Evolutionary conservation across 2,329 filamentous ascomycete species (phyloP).

Genomic region (Hymenoscyphus salicellus): DNA sequence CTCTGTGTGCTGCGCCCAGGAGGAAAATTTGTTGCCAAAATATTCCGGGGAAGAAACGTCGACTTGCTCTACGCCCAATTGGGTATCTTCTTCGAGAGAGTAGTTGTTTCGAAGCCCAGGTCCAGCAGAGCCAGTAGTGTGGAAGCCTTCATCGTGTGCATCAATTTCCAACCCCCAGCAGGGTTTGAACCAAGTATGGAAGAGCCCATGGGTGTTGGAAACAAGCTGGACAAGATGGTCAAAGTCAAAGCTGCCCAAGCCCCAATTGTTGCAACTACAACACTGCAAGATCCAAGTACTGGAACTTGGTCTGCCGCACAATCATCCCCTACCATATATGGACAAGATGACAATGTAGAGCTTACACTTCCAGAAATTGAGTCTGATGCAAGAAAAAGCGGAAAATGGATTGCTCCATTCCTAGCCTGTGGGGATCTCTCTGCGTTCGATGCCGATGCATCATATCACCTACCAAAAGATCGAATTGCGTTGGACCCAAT

Average conservation of each 20-base stretch:
- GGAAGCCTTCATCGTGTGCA: slow-evolving; percentile 93
- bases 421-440: slow-evolving; percentile 96
- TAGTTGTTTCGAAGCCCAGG: slow-evolving; percentile 88
- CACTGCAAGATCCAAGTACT: slow-evolving; percentile 46
- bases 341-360: slow-evolving; percentile 29
- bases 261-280: slow-evolving; percentile 42
- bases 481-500: slow-evolving; percentile 86
- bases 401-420: slow-evolving; percentile 87
- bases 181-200: slow-evolving; percentile 75
- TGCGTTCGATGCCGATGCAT: slow-evolving; percentile 92
- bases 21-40: slow-evolving; percentile 96
- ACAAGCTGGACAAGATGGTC: slow-evolving; percentile 51
- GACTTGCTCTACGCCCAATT: slow-evolving; percentile 92
- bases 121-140: slow-evolving; percentile 95
- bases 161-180: slow-evolving; percentile 77
- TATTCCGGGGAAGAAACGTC: slow-evolving; percentile 93
- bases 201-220: slow-evolving; percentile 67
- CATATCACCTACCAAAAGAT: slow-evolving; percentile 83
- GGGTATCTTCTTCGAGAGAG: slow-evolving; percentile 82
- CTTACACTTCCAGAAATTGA: slow-evolving; percentile 32
- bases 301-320: slow-evolving; percentile 43
- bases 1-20: slow-evolving; percentile 89
- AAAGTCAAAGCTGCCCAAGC: slow-evolving; percentile 41
- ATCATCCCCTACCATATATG: slow-evolving; percentile 9
- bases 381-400: slow-evolving; percentile 44